Base-by-base conservation (phyloP, 345 rosid genomes). In the Pugionium cornutum region DNA sequence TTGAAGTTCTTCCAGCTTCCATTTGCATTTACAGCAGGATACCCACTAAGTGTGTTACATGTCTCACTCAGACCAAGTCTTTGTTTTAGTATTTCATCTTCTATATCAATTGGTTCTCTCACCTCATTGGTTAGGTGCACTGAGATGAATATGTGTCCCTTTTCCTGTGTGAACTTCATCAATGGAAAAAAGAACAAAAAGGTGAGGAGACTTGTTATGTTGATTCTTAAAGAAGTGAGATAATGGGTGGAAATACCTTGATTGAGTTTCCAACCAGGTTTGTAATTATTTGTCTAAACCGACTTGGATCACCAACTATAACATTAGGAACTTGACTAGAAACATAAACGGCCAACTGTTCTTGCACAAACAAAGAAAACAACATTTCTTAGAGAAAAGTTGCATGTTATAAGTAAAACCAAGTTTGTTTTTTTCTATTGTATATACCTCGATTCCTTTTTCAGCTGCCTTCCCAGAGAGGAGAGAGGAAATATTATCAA, bases 221-320 rank as follows among this genome's bases (percentile, higher is more conserved):
- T 43, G 47, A 43, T 33, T 33, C 35, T 33, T 2, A 33, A 6
- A 33, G 35, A 33, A 33, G 35, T 2, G 4, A 18, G 18, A 18
- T 18, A 18, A 18, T 18, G 18, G 18, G 18, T 18, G 18, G 18
- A 18, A 18, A 18, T 11, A 88, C 99, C 92, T 94, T 94, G 51
- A 90, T 80, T 47, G 97, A 90, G 79, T 94, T 94, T 64, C 99
- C 96, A 55, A 94, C 97, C 40, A 94, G 95, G 76, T 94, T 94
- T 26, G 90, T 84, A 43, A 94, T 85, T 68, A 94, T 94, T 79
- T 94, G 97, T 68, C 85, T 72, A 70, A 94, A 85, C 49, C 96
- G 88, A 51, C 82, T 82, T 10, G 96, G 90, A 71, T 94, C 99
- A 51, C 99, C 99, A 59, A 83, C 73, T 8, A 94, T 84, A 66